Evolutionary conservation across 306 rosid genomes (phyloP), one percentile per base, ranked within the genome.

Genomic region (Prunus mira): DNA sequence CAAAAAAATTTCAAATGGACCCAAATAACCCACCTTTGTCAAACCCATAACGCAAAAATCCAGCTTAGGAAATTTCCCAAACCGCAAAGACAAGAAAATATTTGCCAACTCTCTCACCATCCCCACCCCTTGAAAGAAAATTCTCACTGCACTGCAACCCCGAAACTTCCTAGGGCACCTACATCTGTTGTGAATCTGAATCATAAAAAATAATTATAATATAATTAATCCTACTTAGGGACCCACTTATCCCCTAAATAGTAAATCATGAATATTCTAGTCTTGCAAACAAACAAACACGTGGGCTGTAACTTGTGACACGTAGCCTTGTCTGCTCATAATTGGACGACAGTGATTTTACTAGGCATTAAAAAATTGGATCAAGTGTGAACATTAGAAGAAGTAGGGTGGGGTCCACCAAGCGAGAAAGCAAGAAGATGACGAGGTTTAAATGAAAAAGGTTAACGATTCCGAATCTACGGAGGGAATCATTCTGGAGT

Each of bases 21-120:
- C 50, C 3, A 47, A 47, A 1, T 38, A 47, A 47, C 14, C 17
- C 2, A 47, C 51, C 17, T 12, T 38, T 38, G 1, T 34, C 41
- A 38, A 7, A 38, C 43, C 43, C 43, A 43, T 41, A 43, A 71
- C 75, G 20, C 13, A 68, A 76, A 47, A 34, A 1, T 76, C 25
- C 70, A 41, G 28, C 25, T 17, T 49, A 19, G 67, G 81, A 83
- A 84, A 79, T 47, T 84, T 84, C 82, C 65, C 24, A 3, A 32
- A 20, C 41, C 6, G 4, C 4, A 19, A 0, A n/a, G 63, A 47
- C 27, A 50, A 58, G 32, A 50, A 41, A 1, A 7, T 13, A 13
- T 61, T n/a, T 6, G 65, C 76, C 82, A 78, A 45, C 71, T 73
- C 71, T 73, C 71, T 58, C n/a, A 3, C 51, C 17, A 4, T 30